Conservation (phyloP, 306 rosid genomes). For the Rosa rugosa region DNA sequence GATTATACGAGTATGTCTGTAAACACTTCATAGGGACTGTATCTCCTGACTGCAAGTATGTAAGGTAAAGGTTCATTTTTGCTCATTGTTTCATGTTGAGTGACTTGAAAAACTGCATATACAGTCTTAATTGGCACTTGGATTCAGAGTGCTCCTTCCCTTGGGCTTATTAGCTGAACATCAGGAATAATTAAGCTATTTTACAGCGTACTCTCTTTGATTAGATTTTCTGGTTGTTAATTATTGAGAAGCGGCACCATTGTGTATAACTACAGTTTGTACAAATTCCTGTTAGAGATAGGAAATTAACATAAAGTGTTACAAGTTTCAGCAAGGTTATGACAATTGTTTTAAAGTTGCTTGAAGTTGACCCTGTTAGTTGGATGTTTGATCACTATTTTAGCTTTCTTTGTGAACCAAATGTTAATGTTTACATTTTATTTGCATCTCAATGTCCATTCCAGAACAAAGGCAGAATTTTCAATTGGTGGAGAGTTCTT, state of each 20-base stretch:
- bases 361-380: background rate
- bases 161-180: background rate
- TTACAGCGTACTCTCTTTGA: background rate
- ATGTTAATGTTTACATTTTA: background rate
- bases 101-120: slow-evolving; percentile 1
- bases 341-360: background rate
- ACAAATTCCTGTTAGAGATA: background rate
- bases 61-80: slow-evolving; percentile 49
- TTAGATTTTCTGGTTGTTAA: background rate
- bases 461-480: slow-evolving; percentile 80
- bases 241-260: background rate
- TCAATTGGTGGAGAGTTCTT: slow-evolving; percentile 78
- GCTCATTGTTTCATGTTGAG: slow-evolving; percentile 10
- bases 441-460: slow-evolving; percentile 6
- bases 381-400: background rate
- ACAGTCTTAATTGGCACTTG: background rate
- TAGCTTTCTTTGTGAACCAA: background rate
- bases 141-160: background rate
- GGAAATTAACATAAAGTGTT: background rate
- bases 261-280: background rate
- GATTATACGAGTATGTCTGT: slow-evolving; percentile 83
- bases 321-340: background rate
- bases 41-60: slow-evolving; percentile 89
- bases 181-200: background rate
- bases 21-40: slow-evolving; percentile 88